Evolutionary conservation across 805 yeast species (phyloP).

Genomic region (Lipomyces spencermartinsiae): DNA sequence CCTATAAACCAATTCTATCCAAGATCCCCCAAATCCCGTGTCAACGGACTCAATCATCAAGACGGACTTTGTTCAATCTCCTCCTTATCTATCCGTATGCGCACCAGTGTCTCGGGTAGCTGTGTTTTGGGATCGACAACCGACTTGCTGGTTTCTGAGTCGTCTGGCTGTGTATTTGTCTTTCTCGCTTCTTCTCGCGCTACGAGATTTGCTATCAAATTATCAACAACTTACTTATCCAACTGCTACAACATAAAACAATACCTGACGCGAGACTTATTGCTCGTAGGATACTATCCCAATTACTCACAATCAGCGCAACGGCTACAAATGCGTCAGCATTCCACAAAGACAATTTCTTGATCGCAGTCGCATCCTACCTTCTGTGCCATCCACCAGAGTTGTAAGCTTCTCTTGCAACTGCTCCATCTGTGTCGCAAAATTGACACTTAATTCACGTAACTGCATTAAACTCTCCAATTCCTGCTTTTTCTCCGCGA

Average conservation of each 20-base stretch:
- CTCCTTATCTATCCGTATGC: constrained; percentile 22
- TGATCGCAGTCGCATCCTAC: constrained; percentile 7
- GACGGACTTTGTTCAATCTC: not conserved
- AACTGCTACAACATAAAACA: not conserved
- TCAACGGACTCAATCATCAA: not conserved
- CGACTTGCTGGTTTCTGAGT: constrained; percentile 6
- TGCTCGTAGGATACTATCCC: constrained; percentile 35
- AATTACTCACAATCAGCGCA: constrained; percentile 35
- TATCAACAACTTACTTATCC: not conserved
- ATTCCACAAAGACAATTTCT: not conserved
- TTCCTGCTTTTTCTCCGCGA: constrained; percentile 34
- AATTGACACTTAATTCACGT: constrained; percentile 30
- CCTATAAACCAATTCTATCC: not conserved
- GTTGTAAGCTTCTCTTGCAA: constrained; percentile 31
- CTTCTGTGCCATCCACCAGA: constrained; percentile 35
- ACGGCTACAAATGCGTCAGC: constrained; percentile 30
- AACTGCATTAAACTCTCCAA: constrained; percentile 29
- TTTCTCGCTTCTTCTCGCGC: constrained; percentile 14
- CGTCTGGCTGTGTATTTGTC: not conserved
- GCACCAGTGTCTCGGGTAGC: constrained; percentile 34
- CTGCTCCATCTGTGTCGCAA: constrained; percentile 33
- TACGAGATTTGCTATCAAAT: constrained; percentile 10
- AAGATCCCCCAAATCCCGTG: not conserved
- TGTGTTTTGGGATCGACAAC: constrained; percentile 13
- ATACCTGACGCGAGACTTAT: constrained; percentile 33